These are phyloP conservation scores for Biscogniauxia marginata DNA, from an alignment of 2,329 filamentous ascomycete genomes.

Conservation along the genomic window DNA sequence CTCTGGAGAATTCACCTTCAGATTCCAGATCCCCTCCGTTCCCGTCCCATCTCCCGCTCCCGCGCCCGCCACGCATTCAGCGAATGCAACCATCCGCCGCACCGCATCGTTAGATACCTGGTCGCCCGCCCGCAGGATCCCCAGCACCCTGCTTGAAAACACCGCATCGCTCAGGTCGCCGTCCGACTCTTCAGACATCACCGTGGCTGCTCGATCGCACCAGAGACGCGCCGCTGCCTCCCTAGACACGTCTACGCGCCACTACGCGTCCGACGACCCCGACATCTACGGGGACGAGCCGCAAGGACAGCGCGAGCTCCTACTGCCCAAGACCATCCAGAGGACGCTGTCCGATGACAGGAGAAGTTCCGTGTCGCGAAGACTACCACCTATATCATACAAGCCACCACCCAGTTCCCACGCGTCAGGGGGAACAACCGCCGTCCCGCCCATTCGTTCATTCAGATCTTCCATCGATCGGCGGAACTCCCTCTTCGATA, in stretches of 20 bases:
- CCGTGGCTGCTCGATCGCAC: constrained; percentile 32
- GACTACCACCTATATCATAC: constrained; percentile 53
- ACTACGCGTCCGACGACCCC: constrained; percentile 6
- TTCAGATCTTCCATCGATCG: constrained; percentile 58
- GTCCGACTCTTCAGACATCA: constrained; percentile 28
- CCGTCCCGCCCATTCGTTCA: constrained; percentile 51
- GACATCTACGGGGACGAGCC: constrained; percentile 20
- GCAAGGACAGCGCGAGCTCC: constrained; percentile 47
- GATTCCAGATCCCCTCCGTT: constrained; percentile 36
- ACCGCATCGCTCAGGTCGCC: constrained; percentile 25
- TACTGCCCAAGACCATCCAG: constrained; percentile 45
- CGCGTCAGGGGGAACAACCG: constrained; percentile 30
- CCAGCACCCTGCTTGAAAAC: constrained; percentile 13
- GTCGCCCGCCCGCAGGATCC: constrained; percentile 12
- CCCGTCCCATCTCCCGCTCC: constrained; percentile 27
- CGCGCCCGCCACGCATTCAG: neutral
- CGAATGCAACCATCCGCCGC: constrained; percentile 26
- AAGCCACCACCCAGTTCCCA: constrained; percentile 38
- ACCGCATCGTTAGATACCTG: constrained; percentile 39
- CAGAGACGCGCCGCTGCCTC: constrained; percentile 37
- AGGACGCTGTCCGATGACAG: constrained; percentile 48
- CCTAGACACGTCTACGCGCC: constrained; percentile 32
- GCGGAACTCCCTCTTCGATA: constrained; percentile 53
- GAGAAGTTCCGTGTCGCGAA: constrained; percentile 39
- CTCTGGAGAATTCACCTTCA: constrained; percentile 39